phyloP scores from a whole-genome alignment of 805 yeast species.

The Barnettozyma sucrosica region DNA sequence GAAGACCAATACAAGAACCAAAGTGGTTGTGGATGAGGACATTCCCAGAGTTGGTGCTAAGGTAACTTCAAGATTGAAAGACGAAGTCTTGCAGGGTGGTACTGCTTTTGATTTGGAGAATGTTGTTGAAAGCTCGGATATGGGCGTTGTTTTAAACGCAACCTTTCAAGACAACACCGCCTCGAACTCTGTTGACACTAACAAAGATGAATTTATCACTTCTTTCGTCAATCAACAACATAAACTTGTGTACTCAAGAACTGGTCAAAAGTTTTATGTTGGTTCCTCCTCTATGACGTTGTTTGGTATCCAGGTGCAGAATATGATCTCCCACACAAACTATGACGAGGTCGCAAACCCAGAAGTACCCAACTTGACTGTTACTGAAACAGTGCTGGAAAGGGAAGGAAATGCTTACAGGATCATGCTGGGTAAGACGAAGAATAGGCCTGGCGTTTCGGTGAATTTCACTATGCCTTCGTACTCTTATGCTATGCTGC shows the following conservation, averaged over 20 bases:
- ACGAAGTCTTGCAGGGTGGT: not conserved
- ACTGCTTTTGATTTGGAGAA: conserved; percentile 11
- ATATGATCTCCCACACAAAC: conserved; percentile 36
- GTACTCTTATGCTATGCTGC: conserved; percentile 65
- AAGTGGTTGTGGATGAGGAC: not conserved
- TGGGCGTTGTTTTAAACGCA: conserved; percentile 22
- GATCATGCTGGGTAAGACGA: conserved; percentile 61
- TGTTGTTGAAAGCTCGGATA: conserved; percentile 20
- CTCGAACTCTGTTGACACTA: conserved; percentile 16
- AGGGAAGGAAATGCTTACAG: conserved; percentile 74
- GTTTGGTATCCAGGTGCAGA: conserved; percentile 72
- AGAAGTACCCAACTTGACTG: conserved; percentile 13
- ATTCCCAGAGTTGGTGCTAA: not conserved
- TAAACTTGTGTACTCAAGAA: conserved; percentile 62
- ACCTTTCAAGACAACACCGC: conserved; percentile 24
- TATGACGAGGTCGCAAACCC: conserved; percentile 23
- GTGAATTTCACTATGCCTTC: conserved; percentile 72
- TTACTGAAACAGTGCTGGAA: conserved; percentile 53
- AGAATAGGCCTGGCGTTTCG: conserved; percentile 60
- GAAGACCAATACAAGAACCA: conserved; percentile 23
- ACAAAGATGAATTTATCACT: conserved; percentile 49
- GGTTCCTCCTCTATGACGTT: conserved; percentile 82
- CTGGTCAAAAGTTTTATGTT: conserved; percentile 70
- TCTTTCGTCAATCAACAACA: conserved; percentile 71
- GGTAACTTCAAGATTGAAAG: not conserved